Evolutionary conservation across 2,329 filamentous ascomycete species (phyloP).

Genomic region (Alternaria sp.): DNA sequence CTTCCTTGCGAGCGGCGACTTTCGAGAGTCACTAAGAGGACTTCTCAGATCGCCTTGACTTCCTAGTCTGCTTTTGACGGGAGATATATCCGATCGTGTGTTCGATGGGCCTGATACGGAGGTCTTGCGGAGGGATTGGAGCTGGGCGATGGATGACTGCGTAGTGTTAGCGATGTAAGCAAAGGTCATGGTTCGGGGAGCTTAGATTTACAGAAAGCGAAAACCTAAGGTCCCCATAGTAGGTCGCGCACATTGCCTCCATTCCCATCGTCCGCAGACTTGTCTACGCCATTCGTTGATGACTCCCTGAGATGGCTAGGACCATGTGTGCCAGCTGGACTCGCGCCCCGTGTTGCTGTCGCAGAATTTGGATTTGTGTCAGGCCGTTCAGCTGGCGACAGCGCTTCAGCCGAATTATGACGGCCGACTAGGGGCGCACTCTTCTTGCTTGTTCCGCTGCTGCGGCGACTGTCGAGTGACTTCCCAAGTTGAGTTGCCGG

Average conservation of each 20-base stretch:
- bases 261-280: constrained; percentile 40
- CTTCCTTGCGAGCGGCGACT: constrained; percentile 23
- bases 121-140: constrained; percentile 26
- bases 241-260: constrained; percentile 53
- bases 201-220: constrained; percentile 40
- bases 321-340: constrained; percentile 39
- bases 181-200: constrained; percentile 16
- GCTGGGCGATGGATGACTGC: constrained; percentile 4
- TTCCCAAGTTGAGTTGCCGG: constrained; percentile 68
- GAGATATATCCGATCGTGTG: constrained; percentile 18
- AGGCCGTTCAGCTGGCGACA: constrained; percentile 27
- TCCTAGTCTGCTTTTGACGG: constrained; percentile 21
- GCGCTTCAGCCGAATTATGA: constrained; percentile 36
- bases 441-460: constrained; percentile 84
- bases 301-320: constrained; percentile 45
- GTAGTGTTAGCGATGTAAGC: constrained; percentile 16
- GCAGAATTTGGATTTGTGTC: constrained; percentile 37
- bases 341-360: constrained; percentile 40
- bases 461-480: constrained; percentile 88
- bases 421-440: constrained; percentile 57
- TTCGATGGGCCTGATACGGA: constrained; percentile 18
- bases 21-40: neutral
- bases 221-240: constrained; percentile 52
- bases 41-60: constrained; percentile 25
- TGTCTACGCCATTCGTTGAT: constrained; percentile 29